These are phyloP conservation scores for Globisporangium apiculatum DNA, from an alignment of 352 stramenopile genomes.

Conservation along the genomic window DNA sequence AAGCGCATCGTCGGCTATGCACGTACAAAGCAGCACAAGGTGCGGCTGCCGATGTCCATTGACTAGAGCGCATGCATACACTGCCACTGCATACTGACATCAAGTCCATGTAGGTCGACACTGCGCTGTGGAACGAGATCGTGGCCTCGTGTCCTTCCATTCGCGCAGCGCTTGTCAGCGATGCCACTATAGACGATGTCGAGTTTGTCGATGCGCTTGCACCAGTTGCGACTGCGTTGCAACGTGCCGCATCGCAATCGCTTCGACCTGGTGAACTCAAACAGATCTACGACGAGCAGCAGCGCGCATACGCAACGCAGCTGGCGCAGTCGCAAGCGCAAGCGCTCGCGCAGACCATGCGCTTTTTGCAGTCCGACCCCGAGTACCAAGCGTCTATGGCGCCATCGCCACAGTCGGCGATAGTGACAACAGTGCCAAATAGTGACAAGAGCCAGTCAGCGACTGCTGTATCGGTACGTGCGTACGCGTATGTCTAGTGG, in stretches of 20 bases:
- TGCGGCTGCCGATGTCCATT: background rate
- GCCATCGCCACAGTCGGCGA: background rate
- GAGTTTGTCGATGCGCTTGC: conserved; percentile 24
- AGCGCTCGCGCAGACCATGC: conserved; percentile 42
- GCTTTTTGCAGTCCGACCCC: conserved; percentile 42
- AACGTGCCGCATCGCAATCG: background rate
- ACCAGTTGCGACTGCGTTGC: no score
- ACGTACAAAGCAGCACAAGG: conserved; percentile 65
- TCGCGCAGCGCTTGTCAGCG: conserved; percentile 3
- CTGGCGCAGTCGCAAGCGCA: conserved; percentile 24
- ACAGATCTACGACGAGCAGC: conserved; percentile 34
- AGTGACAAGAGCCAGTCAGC: background rate
- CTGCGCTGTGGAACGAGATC: conserved; percentile 50
- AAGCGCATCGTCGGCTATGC: conserved; percentile 71
- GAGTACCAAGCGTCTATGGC: conserved; percentile 24
- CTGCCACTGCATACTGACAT: background rate
- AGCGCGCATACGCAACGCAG: conserved; percentile 23
- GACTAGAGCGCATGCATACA: background rate
- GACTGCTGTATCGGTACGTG: no score
- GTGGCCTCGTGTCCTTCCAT: conserved; percentile 42
- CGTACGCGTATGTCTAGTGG: no score
- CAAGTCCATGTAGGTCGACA: conserved; percentile 26
- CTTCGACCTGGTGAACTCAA: conserved; percentile 24
- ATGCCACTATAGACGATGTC: conserved; percentile 19
- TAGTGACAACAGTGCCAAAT: background rate